phyloP scores from a whole-genome alignment of 2,329 filamentous ascomycete species.

The Cercospora canescens region DNA sequence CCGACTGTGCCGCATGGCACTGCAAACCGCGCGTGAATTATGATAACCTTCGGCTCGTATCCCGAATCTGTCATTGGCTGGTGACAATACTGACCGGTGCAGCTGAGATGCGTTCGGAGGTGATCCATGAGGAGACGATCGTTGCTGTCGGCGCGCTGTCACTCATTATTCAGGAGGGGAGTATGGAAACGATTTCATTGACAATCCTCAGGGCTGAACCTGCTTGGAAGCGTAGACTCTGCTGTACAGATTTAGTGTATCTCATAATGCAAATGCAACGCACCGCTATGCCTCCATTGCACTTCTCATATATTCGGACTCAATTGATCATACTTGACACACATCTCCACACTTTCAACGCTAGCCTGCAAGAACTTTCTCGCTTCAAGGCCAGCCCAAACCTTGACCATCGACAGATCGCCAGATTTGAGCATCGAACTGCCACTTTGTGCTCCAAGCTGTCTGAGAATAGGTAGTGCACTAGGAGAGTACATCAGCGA shows the following conservation, averaged over 20 bases:
- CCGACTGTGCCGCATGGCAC: background rate
- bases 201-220: background rate
- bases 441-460: conserved; percentile 77
- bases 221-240: background rate
- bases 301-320: conserved; percentile 73
- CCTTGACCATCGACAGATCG: conserved; percentile 70
- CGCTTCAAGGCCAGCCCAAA: conserved; percentile 90
- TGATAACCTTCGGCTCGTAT: background rate
- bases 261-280: background rate
- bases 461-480: conserved; percentile 84
- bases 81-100: background rate
- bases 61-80: background rate
- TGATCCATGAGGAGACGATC: background rate
- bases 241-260: background rate
- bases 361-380: conserved; percentile 87
- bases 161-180: too few relatives aligned
- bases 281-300: background rate
- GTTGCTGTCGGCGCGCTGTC: background rate
- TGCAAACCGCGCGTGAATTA: background rate
- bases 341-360: conserved; percentile 83
- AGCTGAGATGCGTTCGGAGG: background rate
- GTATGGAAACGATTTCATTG: background rate
- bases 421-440: conserved; percentile 52
- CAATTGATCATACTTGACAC: conserved; percentile 86
- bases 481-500: conserved; percentile 45